These are phyloP conservation scores for Pythium aquatile DNA, from an alignment of 352 stramenopile genomes.

Conservation along the genomic window DNA sequence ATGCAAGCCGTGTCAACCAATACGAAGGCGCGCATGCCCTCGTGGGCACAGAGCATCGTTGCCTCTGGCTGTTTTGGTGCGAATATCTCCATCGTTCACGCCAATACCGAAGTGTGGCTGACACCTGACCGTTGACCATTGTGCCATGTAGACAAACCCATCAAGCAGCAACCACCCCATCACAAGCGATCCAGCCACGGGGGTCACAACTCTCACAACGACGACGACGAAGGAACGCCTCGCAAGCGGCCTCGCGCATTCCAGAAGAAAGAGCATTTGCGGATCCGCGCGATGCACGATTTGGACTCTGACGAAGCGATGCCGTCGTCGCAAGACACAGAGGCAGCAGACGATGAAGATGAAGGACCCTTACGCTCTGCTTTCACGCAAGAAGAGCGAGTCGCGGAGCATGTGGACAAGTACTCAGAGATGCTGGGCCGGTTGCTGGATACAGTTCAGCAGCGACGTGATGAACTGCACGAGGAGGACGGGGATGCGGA, in stretches of 20 bases:
- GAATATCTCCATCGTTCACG: slow-evolving; percentile 6
- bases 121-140: background rate
- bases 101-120: background rate
- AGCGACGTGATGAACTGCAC: slow-evolving; percentile 32
- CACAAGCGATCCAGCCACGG: slow-evolving; percentile 16
- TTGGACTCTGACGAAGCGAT: slow-evolving; percentile 10
- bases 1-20: background rate
- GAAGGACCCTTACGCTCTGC: slow-evolving; percentile 32
- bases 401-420: slow-evolving; percentile 62
- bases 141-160: background rate
- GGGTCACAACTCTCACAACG: background rate
- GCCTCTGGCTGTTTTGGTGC: slow-evolving; percentile 52
- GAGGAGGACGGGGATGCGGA: slow-evolving; percentile 27
- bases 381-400: slow-evolving; percentile 52
- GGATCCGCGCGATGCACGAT: slow-evolving; percentile 8
- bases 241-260: slow-evolving; percentile 24
- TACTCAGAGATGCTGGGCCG: slow-evolving; percentile 52
- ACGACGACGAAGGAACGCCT: slow-evolving; percentile 2
- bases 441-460: slow-evolving; percentile 38
- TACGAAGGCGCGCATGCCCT: slow-evolving; percentile 27
- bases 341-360: slow-evolving; percentile 23
- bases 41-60: slow-evolving; percentile 56
- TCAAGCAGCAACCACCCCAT: background rate
- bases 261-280: slow-evolving; percentile 17
- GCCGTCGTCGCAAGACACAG: slow-evolving; percentile 24